Conservation (phyloP, 148 eudicot genomes). For the Arbutus unedo region DNA sequence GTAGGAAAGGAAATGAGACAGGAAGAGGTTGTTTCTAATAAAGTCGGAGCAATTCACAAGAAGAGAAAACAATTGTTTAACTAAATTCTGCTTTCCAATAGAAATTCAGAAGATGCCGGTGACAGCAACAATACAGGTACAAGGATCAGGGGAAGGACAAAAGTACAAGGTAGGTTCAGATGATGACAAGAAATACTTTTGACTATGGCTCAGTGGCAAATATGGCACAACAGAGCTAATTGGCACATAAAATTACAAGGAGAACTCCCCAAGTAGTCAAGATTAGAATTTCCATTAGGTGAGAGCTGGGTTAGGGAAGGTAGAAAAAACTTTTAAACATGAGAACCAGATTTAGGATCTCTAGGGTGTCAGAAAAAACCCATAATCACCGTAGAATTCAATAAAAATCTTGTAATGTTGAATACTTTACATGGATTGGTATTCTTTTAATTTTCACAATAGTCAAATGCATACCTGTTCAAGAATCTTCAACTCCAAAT, state of each 20-base stretch:
- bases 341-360: conserved; percentile 9
- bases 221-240: background rate
- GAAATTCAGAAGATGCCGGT: background rate
- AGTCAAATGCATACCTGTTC: conserved; percentile 6
- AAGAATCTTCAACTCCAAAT: conserved; percentile 10
- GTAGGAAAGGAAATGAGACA: background rate
- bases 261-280: background rate
- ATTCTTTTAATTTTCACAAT: background rate
- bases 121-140: background rate
- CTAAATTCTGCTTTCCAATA: background rate
- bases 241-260: background rate
- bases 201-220: background rate
- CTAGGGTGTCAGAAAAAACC: background rate
- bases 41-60: background rate
- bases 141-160: background rate
- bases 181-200: background rate
- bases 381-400: background rate
- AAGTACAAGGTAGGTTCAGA: too few species aligned
- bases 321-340: background rate
- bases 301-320: background rate
- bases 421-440: background rate
- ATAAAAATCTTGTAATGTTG: background rate
- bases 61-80: background rate
- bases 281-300: background rate
- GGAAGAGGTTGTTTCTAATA: background rate